phyloP scores from a whole-genome alignment of 306 rosid genomes.

The Abrus precatorius region DNA sequence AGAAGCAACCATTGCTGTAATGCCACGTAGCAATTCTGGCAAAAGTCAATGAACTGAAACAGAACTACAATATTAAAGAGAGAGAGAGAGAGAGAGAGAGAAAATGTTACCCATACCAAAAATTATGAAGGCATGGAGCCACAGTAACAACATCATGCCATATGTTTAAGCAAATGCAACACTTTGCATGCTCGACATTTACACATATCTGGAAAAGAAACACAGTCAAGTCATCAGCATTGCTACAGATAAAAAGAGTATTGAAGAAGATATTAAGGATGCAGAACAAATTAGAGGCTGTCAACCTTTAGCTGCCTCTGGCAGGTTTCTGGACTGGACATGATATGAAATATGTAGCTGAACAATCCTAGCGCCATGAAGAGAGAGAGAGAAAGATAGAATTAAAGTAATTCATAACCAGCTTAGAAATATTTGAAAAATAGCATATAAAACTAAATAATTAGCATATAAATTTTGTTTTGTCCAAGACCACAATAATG shows the following conservation, averaged over 20 bases:
- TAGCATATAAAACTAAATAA: constrained; percentile 41
- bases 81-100: background rate
- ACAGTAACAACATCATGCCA: constrained; percentile 94
- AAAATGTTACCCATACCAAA: constrained; percentile 67
- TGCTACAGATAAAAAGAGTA: constrained; percentile 17
- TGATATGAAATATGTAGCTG: constrained; percentile 65
- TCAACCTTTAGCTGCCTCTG: constrained; percentile 67
- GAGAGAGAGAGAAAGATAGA: constrained; percentile 27
- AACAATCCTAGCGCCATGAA: constrained; percentile 63
- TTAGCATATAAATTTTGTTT: constrained; percentile 1
- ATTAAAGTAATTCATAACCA: constrained; percentile 31
- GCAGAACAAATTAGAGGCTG: constrained; percentile 23
- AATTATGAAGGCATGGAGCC: constrained; percentile 95
- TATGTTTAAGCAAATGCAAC: constrained; percentile 90
- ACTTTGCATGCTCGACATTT: constrained; percentile 85
- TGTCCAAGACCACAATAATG: constrained; percentile 11
- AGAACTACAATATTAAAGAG: constrained; percentile 19
- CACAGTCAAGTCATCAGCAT: constrained; percentile 44
- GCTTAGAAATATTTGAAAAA: constrained; percentile 34
- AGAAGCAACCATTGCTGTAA: constrained; percentile 95
- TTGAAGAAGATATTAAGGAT: constrained; percentile 20
- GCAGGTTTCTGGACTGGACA: constrained; percentile 62
- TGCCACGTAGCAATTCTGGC: constrained; percentile 42
- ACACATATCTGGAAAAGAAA: constrained; percentile 69
- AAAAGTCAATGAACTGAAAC: constrained; percentile 44